Conservation (phyloP, 805 yeast genomes). For the Blastobotrys peoriensis region DNA sequence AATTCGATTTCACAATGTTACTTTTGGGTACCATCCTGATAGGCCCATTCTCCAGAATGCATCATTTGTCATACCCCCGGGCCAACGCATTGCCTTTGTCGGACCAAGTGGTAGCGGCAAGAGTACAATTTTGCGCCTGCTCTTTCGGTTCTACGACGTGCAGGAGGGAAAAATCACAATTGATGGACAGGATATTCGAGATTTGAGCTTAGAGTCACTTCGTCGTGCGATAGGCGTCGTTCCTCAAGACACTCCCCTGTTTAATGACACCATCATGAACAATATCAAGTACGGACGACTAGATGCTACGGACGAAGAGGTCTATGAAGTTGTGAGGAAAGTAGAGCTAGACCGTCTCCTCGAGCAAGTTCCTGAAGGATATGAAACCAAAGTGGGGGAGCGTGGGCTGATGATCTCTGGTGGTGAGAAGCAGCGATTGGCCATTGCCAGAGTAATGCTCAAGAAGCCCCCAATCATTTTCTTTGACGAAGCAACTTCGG, state of each 20-base stretch:
- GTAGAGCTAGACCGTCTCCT: conserved; percentile 67
- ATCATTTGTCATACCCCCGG: conserved; percentile 81
- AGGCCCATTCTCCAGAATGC: conserved; percentile 80
- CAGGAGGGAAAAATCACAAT: conserved; percentile 67
- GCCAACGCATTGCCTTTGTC: conserved; percentile 85
- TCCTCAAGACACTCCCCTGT: conserved; percentile 95
- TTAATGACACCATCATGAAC: conserved; percentile 83
- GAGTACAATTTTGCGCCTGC: conserved; percentile 76
- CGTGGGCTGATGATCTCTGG: conserved; percentile 98
- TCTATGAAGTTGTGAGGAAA: conserved; percentile 52
- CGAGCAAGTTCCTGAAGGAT: conserved; percentile 72
- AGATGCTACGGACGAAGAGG: conserved; percentile 66
- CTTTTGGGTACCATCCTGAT: conserved; percentile 87
- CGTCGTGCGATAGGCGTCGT: conserved; percentile 81
- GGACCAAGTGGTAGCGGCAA: conserved; percentile 97
- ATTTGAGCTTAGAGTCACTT: conserved; percentile 67
- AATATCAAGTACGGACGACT: conserved; percentile 83
- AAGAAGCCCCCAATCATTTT: conserved; percentile 86
- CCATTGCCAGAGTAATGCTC: conserved; percentile 83
- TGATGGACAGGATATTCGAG: conserved; percentile 82
- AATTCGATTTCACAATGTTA: conserved; percentile 81
- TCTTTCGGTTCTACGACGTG: conserved; percentile 87
- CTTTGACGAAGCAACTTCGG: conserved; percentile 94
- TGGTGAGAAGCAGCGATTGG: conserved; percentile 96
- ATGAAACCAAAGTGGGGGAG: conserved; percentile 87